phyloP scores from a whole-genome alignment of 495 filamentous ascomycete genomes.

The Friedmanniomyces simplex region DNA sequence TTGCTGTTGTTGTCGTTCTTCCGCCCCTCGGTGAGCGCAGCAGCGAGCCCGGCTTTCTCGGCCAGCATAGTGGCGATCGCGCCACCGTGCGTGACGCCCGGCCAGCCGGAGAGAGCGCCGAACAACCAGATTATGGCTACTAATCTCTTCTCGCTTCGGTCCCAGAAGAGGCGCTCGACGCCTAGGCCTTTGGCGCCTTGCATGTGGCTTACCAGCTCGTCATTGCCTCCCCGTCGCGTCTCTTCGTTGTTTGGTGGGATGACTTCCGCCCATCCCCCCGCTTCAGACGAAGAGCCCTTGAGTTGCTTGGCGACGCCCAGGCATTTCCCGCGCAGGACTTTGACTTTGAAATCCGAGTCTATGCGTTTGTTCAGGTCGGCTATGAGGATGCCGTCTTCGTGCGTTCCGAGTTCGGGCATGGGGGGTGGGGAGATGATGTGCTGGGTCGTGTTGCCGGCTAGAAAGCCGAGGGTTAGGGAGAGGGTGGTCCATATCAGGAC shows the following conservation, averaged over 20 bases:
- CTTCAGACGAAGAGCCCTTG: constrained; percentile 17
- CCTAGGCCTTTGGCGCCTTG: constrained; percentile 26
- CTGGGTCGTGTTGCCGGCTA: constrained; percentile 8
- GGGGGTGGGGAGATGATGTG: constrained; percentile 23
- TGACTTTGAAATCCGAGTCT: constrained; percentile 28
- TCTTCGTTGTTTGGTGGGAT: not conserved
- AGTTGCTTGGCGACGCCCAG: constrained; percentile 12
- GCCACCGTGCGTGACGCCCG: constrained; percentile 68
- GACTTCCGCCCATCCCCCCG: constrained; percentile 24
- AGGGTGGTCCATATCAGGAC: not conserved
- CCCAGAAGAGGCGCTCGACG: constrained; percentile 38
- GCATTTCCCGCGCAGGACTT: constrained; percentile 22
- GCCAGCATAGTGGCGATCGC: constrained; percentile 60
- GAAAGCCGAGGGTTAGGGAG: constrained; percentile 8
- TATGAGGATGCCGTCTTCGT: constrained; percentile 24
- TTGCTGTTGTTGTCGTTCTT: too few relatives aligned
- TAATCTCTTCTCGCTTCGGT: constrained; percentile 37
- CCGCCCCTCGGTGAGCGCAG: constrained; percentile 16
- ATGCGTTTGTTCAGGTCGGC: constrained; percentile 22
- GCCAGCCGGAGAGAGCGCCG: constrained; percentile 54
- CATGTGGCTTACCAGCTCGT: constrained; percentile 12
- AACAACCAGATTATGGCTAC: constrained; percentile 57
- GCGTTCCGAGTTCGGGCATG: constrained; percentile 20
- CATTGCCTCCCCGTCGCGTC: not conserved
- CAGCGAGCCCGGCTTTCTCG: constrained; percentile 49